These are phyloP conservation scores for Penicillium sp. DNA, from an alignment of 2,329 filamentous ascomycete species.

Conservation along the genomic window DNA sequence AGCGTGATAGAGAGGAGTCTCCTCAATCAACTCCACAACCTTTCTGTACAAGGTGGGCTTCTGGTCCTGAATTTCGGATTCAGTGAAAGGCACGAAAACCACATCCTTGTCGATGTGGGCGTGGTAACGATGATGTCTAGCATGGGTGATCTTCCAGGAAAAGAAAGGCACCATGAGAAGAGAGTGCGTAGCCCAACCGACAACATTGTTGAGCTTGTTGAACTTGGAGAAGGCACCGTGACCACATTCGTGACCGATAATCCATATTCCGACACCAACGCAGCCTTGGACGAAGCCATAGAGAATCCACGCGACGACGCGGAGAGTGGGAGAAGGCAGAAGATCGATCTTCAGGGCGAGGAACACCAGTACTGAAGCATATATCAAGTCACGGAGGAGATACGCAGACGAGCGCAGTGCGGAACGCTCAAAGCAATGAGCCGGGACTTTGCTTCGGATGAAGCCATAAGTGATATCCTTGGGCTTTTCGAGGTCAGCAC, in stretches of 20 bases:
- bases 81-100: constrained; percentile 55
- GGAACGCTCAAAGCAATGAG: constrained; percentile 19
- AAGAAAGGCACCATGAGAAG: constrained; percentile 65
- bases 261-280: constrained; percentile 21
- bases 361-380: constrained; percentile 13
- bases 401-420: constrained; percentile 13
- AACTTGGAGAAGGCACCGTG: constrained; percentile 62
- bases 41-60: constrained; percentile 45
- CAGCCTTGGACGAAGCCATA: constrained; percentile 19
- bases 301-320: constrained; percentile 11
- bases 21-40: constrained; percentile 50
- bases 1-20: constrained; percentile 55
- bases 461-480: constrained; percentile 17
- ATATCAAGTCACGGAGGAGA: constrained; percentile 16
- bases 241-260: constrained; percentile 58
- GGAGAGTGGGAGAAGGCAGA: constrained; percentile 8
- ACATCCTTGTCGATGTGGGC: constrained; percentile 65
- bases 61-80: constrained; percentile 28
- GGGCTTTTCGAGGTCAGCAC: constrained; percentile 9
- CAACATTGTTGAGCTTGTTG: constrained; percentile 53
- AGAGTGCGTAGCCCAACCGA: constrained; percentile 62
- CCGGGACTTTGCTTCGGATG: constrained; percentile 15
- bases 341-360: constrained; percentile 16
- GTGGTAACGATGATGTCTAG: constrained; percentile 63
- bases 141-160: constrained; percentile 66